These are phyloP conservation scores for Ogataea sp. DNA, from an alignment of 805 yeast species.

Conservation along the genomic window DNA sequence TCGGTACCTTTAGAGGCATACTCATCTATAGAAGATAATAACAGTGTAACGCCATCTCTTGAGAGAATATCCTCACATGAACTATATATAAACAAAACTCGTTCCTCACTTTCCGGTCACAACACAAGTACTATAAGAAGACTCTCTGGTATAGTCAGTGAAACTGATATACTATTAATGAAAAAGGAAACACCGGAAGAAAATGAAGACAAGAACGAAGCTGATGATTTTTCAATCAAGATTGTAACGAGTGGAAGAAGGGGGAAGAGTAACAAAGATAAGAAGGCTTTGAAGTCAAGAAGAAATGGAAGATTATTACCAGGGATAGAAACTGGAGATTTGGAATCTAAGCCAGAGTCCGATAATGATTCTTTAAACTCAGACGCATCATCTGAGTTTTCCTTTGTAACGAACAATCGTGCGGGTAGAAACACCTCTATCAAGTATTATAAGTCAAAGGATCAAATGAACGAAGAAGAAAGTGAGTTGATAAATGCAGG, in stretches of 20 bases:
- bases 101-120: background rate
- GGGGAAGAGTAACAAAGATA: background rate
- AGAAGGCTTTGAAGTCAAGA: background rate
- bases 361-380: conserved; percentile 3
- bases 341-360: too few species aligned
- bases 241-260: conserved; percentile 3
- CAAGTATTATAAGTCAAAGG: conserved; percentile 27
- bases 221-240: conserved; percentile 15
- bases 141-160: conserved; percentile 1
- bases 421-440: conserved; percentile 29
- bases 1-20: background rate
- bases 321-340: too few species aligned
- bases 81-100: background rate
- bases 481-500: conserved; percentile 10
- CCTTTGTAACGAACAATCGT: conserved; percentile 22
- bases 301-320: background rate
- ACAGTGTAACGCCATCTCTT: background rate
- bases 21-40: background rate
- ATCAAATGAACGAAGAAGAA: conserved; percentile 21
- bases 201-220: conserved; percentile 3
- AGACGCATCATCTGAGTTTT: conserved; percentile 23
- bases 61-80: background rate
- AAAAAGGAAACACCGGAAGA: background rate
- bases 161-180: background rate
- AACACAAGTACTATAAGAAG: background rate